These are phyloP conservation scores for Dicorynia guianensis DNA, from an alignment of 306 rosid genomes.

Conservation along the genomic window DNA sequence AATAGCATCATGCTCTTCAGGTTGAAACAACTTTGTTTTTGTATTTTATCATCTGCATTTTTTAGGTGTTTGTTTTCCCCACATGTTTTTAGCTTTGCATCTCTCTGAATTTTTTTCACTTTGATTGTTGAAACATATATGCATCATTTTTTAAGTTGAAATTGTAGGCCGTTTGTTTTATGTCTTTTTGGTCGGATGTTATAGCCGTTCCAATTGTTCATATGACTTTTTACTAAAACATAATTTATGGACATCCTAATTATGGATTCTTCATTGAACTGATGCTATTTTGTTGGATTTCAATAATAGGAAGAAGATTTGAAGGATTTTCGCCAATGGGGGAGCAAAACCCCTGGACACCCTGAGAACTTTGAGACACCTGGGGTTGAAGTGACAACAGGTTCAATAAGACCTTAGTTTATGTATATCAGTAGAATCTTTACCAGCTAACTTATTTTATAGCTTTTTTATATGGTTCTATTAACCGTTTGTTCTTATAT, in stretches of 20 bases:
- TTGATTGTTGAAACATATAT: background rate
- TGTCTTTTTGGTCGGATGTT: background rate
- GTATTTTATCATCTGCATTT: background rate
- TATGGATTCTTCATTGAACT: background rate
- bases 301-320: conserved; percentile 63
- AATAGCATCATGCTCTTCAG: background rate
- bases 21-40: background rate
- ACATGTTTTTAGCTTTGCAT: background rate
- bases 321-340: conserved; percentile 68
- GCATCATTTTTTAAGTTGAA: background rate
- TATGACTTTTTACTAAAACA: background rate
- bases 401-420: conserved; percentile 49
- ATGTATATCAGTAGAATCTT: background rate
- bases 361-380: conserved; percentile 75
- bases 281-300: conserved; percentile 33
- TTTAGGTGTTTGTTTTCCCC: background rate
- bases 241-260: conserved; percentile 4
- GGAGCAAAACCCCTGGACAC: conserved; percentile 72
- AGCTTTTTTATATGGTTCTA: conserved; percentile 11
- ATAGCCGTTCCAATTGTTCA: background rate
- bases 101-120: background rate
- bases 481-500: conserved; percentile 13
- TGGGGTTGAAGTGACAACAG: conserved; percentile 75
- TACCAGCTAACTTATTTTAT: background rate
- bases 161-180: background rate